These are phyloP conservation scores for Chaetomium cochliodes DNA, from an alignment of 495 filamentous ascomycete species.

Conservation along the genomic window DNA sequence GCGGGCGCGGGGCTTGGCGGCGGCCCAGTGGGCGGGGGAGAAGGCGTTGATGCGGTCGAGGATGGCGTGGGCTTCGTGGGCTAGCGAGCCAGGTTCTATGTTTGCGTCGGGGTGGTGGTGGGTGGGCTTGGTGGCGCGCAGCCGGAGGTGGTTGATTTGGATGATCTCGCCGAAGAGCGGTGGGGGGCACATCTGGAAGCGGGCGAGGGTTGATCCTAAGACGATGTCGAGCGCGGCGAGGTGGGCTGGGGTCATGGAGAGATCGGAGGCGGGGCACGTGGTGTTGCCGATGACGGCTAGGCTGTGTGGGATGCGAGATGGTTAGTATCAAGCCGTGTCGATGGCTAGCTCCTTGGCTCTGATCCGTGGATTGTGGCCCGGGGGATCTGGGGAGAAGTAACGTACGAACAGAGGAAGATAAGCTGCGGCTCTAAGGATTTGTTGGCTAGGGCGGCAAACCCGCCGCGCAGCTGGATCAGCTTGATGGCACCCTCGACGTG, in stretches of 20 bases:
- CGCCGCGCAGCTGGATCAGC: constrained; percentile 35
- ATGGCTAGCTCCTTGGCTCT: not conserved
- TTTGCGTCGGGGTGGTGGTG: not conserved
- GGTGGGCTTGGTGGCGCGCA: constrained; percentile 1
- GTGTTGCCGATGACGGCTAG: constrained; percentile 35
- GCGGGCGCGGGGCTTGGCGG: constrained; percentile 25
- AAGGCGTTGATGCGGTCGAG: constrained; percentile 30
- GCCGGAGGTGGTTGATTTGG: constrained; percentile 31
- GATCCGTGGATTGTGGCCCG: too few species aligned
- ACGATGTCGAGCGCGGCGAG: constrained; percentile 26
- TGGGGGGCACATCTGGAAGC: constrained; percentile 29
- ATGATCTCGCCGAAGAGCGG: constrained; percentile 32
- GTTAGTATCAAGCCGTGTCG: not conserved
- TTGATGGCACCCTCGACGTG: constrained; percentile 35
- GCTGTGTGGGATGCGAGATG: constrained; percentile 17
- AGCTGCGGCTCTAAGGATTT: not conserved
- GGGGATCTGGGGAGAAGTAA: not conserved
- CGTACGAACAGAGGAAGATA: constrained; percentile 2
- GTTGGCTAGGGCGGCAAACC: constrained; percentile 1
- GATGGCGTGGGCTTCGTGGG: constrained; percentile 20
- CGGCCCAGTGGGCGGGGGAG: constrained; percentile 31
- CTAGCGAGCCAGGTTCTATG: constrained; percentile 6
- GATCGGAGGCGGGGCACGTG: constrained; percentile 34
- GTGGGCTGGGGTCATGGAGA: constrained; percentile 20
- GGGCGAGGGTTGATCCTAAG: constrained; percentile 12